phyloP scores from a whole-genome alignment of 2,329 filamentous ascomycete species.

The Simplicillium aogashimaense region DNA sequence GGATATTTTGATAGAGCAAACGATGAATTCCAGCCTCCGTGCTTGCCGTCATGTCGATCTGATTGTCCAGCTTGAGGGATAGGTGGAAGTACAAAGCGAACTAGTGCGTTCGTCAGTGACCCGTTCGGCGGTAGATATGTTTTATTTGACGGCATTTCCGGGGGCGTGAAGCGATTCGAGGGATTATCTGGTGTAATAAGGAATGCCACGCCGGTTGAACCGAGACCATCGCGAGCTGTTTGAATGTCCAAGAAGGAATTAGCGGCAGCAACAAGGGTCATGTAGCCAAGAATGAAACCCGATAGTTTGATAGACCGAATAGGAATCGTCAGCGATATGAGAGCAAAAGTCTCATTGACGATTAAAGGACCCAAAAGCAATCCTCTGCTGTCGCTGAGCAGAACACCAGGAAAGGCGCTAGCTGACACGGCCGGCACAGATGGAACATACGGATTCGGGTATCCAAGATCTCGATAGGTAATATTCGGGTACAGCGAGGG shows the following conservation, averaged over 20 bases:
- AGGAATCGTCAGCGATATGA: slow-evolving; percentile 74
- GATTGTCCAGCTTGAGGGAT: slow-evolving; percentile 22
- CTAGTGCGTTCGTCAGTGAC: slow-evolving; percentile 29
- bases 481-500: slow-evolving; percentile 68
- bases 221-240: slow-evolving; percentile 58
- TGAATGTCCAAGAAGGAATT: slow-evolving; percentile 52
- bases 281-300: slow-evolving; percentile 65
- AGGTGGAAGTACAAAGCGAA: slow-evolving; percentile 55
- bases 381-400: slow-evolving; percentile 39
- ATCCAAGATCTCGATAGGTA: slow-evolving; percentile 44
- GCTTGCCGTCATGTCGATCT: slow-evolving; percentile 33
- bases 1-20: slow-evolving; percentile 56
- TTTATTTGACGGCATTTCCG: slow-evolving; percentile 33
- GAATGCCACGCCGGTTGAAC: slow-evolving; percentile 57
- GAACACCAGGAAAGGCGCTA: slow-evolving; percentile 37
- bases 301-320: slow-evolving; percentile 57
- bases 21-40: slow-evolving; percentile 30
- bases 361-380: slow-evolving; percentile 69
- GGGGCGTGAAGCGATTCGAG: slow-evolving; percentile 53
- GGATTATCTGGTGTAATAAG: slow-evolving; percentile 57
- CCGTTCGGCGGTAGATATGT: slow-evolving; percentile 28
- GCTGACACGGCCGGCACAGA: slow-evolving; percentile 33
- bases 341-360: slow-evolving; percentile 61
- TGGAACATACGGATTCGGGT: slow-evolving; percentile 28
- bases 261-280: slow-evolving; percentile 70